Base-by-base conservation (phyloP, 1,284 basidiomycete species). In the Vanrija pseudolonga region DNA sequence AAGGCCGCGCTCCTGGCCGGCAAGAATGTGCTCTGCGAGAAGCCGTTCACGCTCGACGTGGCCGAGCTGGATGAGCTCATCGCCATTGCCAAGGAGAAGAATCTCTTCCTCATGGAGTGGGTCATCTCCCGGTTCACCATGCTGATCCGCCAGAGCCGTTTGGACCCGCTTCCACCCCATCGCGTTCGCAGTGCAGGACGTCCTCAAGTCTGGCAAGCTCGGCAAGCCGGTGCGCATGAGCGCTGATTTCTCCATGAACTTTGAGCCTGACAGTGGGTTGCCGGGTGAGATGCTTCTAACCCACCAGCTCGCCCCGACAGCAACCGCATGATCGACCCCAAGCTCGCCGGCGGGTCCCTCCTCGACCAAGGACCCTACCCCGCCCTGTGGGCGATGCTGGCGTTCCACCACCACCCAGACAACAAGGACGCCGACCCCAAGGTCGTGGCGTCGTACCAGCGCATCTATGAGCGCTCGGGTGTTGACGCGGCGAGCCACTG, bases 11-110 rank as follows among this genome's bases (percentile, higher is more conserved):
- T 94, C 57, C 81, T 84, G 52, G 87, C 86, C 1, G 85, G 85
- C 48, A 96, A 94, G 74, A 83, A 92, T 72, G 87, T 95, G 19
- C 83, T 92, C 18, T 88, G 88, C 75, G 90, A 94, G 77, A 92
- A 92, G 63, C 77, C 78, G 17, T 77, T 79, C 64, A 80, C 79
- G 1, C 70, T 81, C 52, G 79, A 80, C 53, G 61, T 76, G 3
- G 65, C 64, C 15, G 80, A 82, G 63, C 65, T 79, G 12, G 69
- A 83, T 42, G 83, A 85, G 47, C 80, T 95, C 28, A 75, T 90
- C 20, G 73, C 77, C 8, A 81, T 90, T 20, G 90, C 92, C 0
- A 86, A 85, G 69, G 82, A 88, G 71, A 79, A 86, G 63, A 82
- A 84, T 14, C 80, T 90, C 2, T 93, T 93, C 79, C 83, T 93